A percentile compares a stretch with the other conserved stretches of the same genome.
Conservation (phyloP, 768 basidiomycete genomes). For the Termitomyces sp. region DNA sequence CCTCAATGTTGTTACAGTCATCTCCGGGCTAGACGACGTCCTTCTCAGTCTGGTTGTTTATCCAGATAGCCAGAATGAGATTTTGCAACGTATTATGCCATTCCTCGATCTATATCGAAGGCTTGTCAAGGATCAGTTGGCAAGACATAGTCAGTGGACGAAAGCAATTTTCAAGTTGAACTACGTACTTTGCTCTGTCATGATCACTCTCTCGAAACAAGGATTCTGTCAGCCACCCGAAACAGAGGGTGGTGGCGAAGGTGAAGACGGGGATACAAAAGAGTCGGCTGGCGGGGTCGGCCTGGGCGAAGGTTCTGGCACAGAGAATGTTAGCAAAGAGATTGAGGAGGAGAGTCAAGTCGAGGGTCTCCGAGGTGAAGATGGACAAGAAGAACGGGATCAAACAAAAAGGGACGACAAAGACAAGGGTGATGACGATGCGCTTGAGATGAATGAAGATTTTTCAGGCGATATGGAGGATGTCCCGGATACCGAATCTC, state of each 20-base stretch:
- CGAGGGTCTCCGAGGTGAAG: constrained; percentile 80
- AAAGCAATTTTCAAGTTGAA: constrained; percentile 81
- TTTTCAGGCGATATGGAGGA: constrained; percentile 86
- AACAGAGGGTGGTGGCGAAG: constrained; percentile 45
- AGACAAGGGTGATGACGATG: constrained; percentile 62
- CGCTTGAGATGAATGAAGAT: constrained; percentile 89
- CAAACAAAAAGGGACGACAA: constrained; percentile 39
- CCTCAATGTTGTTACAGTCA: constrained; percentile 41
- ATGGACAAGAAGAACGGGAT: constrained; percentile 38
- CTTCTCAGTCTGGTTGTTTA: constrained; percentile 32
- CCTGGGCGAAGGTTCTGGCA: constrained; percentile 81
- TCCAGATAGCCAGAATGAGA: constrained; percentile 23
- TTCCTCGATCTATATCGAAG: constrained; percentile 65
- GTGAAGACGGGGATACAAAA: constrained; percentile 40
- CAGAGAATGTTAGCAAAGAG: constrained; percentile 87
- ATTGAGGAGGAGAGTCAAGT: constrained; percentile 97
- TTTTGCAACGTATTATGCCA: constrained; percentile 51
- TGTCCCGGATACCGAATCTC: constrained; percentile 59
- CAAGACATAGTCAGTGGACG: constrained; percentile 55
- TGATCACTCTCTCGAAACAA: constrained; percentile 69
- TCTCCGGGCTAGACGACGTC: constrained; percentile 31
- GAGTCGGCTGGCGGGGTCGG: constrained; percentile 73
- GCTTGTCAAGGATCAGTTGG: constrained; percentile 55
- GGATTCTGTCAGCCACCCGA: constrained; percentile 95
- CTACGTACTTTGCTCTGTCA: constrained; percentile 68